Percentiles rank a stretch among this genome's conserved stretches.
Evolutionary conservation across 192 early-diverging fungal genomes (phyloP).

Genomic region (Podila epigama): DNA sequence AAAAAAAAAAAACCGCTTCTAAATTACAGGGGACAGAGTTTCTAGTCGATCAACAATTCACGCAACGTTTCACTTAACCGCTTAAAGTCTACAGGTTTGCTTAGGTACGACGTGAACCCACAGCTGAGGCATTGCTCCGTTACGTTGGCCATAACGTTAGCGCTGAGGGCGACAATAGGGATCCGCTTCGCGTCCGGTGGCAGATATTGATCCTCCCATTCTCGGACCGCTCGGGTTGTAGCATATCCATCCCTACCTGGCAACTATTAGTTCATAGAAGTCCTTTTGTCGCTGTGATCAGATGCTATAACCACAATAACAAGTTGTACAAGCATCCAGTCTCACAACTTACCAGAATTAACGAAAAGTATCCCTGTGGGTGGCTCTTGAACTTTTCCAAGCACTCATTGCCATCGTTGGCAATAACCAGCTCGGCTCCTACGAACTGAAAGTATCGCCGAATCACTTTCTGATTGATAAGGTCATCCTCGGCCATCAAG

Average conservation of each 20-base stretch:
- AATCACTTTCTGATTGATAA: constrained; percentile 67
- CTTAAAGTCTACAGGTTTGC: constrained; percentile 62
- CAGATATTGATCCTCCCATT: constrained; percentile 55
- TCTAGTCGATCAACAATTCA: constrained; percentile 18
- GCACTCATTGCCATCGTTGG: constrained; percentile 57
- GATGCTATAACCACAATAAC: no score
- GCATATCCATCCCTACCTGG: constrained; percentile 68
- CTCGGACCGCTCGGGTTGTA: constrained; percentile 56
- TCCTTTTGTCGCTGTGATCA: no score
- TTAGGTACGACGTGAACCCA: constrained; percentile 63
- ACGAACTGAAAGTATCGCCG: constrained; percentile 54
- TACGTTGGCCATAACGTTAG: constrained; percentile 67
- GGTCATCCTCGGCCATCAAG: constrained; percentile 64
- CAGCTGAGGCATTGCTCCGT: constrained; percentile 51
- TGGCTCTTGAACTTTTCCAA: constrained; percentile 52
- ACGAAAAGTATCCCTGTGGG: constrained; percentile 53
- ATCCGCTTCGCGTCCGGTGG: constrained; percentile 27
- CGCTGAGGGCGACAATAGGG: constrained; percentile 64
- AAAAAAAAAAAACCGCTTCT: not conserved
- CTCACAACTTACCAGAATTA: constrained; percentile 51
- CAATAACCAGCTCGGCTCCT: constrained; percentile 55
- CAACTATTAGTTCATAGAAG: constrained; percentile 42
- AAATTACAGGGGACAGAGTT: no score
- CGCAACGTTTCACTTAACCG: constrained; percentile 56
- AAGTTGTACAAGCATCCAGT: not conserved